These are phyloP conservation scores for Termitomyces sp. DNA, from an alignment of 768 basidiomycete species.

Conservation along the genomic window DNA sequence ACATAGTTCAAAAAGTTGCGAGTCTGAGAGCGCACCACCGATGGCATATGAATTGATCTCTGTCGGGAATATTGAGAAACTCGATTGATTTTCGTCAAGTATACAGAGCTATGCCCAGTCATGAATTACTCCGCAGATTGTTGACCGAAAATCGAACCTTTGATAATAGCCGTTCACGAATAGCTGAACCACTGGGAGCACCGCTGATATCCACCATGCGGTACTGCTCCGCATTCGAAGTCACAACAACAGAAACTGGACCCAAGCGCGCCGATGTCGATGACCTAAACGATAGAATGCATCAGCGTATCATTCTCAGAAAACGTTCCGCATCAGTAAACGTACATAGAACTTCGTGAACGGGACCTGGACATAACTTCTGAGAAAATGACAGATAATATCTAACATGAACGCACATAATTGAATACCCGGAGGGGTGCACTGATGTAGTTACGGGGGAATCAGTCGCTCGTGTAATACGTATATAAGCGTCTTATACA, in stretches of 20 bases:
- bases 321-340: neutral
- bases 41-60: slow-evolving; percentile 41
- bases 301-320: neutral
- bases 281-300: slow-evolving; percentile 9
- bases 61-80: slow-evolving; percentile 41
- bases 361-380: slow-evolving; percentile 7
- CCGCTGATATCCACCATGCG: slow-evolving; percentile 42
- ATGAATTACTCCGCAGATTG: neutral
- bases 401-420: slow-evolving; percentile 7
- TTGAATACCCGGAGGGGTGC: slow-evolving; percentile 6
- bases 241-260: slow-evolving; percentile 39
- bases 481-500: slow-evolving; percentile 12
- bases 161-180: slow-evolving; percentile 38
- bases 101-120: slow-evolving; percentile 30
- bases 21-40: slow-evolving; percentile 34
- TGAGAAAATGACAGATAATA: neutral
- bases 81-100: slow-evolving; percentile 30
- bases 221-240: slow-evolving; percentile 45
- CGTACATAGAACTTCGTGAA: slow-evolving; percentile 12
- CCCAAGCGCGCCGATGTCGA: slow-evolving; percentile 19
- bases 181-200: slow-evolving; percentile 35
- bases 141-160: slow-evolving; percentile 25
- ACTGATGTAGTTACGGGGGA: slow-evolving; percentile 7
- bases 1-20: slow-evolving; percentile 34
- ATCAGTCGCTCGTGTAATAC: slow-evolving; percentile 6